These are phyloP conservation scores for Nicotiana noctiflora DNA, from an alignment of 257 asterid species.

Conservation along the genomic window DNA sequence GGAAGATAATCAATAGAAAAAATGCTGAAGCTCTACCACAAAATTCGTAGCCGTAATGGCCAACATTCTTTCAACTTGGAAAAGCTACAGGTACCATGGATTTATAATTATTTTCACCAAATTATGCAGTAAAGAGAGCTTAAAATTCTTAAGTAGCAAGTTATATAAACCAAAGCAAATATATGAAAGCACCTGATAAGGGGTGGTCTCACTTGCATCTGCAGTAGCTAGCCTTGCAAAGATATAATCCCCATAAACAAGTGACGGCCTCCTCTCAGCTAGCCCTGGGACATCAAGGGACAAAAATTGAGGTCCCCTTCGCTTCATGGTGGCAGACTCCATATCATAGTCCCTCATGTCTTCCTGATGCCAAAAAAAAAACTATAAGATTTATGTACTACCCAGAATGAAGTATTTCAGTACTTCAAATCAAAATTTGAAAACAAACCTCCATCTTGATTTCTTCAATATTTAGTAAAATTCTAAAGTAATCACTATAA, in stretches of 20 bases:
- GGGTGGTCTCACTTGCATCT: conserved; percentile 18
- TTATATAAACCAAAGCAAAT: conserved; percentile 1
- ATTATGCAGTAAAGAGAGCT: conserved; percentile 3
- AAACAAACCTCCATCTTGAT: conserved; percentile 78
- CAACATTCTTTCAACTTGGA: neutral
- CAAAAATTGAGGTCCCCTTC: conserved; percentile 35
- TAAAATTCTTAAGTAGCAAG: neutral
- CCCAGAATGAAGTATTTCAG: neutral
- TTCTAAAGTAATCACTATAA: conserved; percentile 48
- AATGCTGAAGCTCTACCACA: neutral
- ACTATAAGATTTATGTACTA: neutral
- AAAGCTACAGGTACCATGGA: neutral
- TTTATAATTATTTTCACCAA: neutral
- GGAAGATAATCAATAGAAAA: neutral
- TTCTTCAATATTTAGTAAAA: conserved; percentile 78
- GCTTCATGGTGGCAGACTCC: conserved; percentile 57
- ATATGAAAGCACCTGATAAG: conserved; percentile 52
- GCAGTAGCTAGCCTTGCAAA: conserved; percentile 44
- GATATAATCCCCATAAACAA: conserved; percentile 64
- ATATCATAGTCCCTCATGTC: conserved; percentile 78
- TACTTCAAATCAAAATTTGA: conserved; percentile 9
- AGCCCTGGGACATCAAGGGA: conserved; percentile 91
- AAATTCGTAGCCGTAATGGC: neutral
- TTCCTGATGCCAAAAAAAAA: conserved; percentile 39
- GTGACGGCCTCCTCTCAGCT: conserved; percentile 98